Base-by-base conservation (phyloP, 352 stramenopile species). In the Globisporangium mamillatum region DNA sequence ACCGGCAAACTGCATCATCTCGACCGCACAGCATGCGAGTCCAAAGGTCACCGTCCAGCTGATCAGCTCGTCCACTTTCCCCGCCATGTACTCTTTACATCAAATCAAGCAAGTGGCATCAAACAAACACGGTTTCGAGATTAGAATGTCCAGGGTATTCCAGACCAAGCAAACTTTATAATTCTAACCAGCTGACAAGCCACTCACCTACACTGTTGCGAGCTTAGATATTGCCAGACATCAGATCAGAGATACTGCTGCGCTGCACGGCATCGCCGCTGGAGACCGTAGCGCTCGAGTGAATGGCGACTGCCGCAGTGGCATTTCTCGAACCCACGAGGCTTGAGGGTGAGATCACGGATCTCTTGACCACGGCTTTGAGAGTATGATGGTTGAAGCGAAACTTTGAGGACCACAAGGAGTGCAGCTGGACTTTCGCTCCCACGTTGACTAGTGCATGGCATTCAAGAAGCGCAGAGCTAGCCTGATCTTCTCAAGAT, bases 21-120 rank as follows among this genome's bases (percentile, higher is more conserved):
- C 98, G 24, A 99, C 97, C 55, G 98, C 98, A 74, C 98, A 99
- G 80, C 98, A 99, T 7, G 98, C 98, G 14, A 99, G 81, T 63
- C 98, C 98, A 78, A 99, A 99, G 6, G 53, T 38, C 18, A 59
- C 25, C 25, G 53, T 25, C 53, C 25, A 59, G 53, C 25, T 59
- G 7, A 59, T 20, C 14, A 59, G 53, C 12, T 59, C 53, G 25
- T 59, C 25, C 14, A 59, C 25, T 38, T 58, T 58, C 12, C 12
- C 22, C 14, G 38, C 53, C 12, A 58, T 18, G 32, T 36, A 58
- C 53, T 58, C 61, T 58, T 16, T 16, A 41, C 34, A 41, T 20
- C 10, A n/a, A 32, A 55, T 16, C 20, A 27, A 55, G 0, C 14
- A 25, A 7, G 29, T 32, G 29, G 8, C 29, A 32, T 32, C 29